Conservation (phyloP, 257 asterid genomes). For the Salvia rosmarinus region DNA sequence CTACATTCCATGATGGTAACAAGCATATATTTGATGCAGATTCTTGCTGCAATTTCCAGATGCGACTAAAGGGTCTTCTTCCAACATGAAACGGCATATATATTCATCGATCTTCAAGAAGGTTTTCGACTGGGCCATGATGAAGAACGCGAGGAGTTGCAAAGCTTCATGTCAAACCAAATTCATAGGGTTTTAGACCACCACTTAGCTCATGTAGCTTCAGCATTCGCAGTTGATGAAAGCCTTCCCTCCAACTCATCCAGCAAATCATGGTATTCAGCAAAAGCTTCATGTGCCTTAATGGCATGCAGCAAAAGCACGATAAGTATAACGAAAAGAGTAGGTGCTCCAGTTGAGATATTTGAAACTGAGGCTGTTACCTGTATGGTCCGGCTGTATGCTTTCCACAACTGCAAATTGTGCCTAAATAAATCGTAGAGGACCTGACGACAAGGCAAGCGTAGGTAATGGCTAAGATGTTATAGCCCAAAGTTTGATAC, state of each 20-base stretch:
- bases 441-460: constrained; percentile 59
- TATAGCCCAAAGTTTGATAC: neutral
- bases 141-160: constrained; percentile 20
- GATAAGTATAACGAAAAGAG: constrained; percentile 7
- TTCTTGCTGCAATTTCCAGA: constrained; percentile 28
- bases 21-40: constrained; percentile 29
- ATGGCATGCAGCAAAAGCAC: constrained; percentile 21
- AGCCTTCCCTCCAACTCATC: constrained; percentile 82
- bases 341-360: constrained; percentile 19
- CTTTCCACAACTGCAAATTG: constrained; percentile 88
- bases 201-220: constrained; percentile 48
- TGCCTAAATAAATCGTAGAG: constrained; percentile 87
- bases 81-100: constrained; percentile 13
- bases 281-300: constrained; percentile 72
- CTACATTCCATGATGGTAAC: constrained; percentile 26
- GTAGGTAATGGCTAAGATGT: neutral
- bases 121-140: constrained; percentile 26
- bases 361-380: constrained; percentile 41
- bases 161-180: constrained; percentile 22
- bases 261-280: constrained; percentile 81
- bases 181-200: constrained; percentile 30
- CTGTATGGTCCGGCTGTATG: constrained; percentile 82
- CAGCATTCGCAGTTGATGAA: constrained; percentile 49
- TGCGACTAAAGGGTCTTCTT: constrained; percentile 22
- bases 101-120: constrained; percentile 28